phyloP scores from a whole-genome alignment of 129 eudicot genomes.

The Artemisia annua region DNA sequence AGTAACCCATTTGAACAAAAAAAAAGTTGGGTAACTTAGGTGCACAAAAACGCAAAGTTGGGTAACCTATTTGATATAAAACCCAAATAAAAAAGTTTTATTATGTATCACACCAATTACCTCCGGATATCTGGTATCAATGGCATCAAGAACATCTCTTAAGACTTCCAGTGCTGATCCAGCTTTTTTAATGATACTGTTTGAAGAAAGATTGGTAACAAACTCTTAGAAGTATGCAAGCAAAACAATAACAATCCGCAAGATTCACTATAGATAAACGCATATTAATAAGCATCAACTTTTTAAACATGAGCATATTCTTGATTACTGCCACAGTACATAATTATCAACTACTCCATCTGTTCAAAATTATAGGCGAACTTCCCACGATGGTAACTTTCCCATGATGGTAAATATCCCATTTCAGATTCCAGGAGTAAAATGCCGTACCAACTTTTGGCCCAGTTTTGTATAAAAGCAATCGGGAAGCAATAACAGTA shows the following conservation, averaged over 20 bases:
- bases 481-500: no score
- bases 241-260: background rate
- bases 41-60: no score
- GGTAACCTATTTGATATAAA: no score
- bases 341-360: background rate
- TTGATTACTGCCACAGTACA: slow-evolving; percentile 1
- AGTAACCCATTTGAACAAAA: no score
- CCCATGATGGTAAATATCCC: no score
- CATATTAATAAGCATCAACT: slow-evolving; percentile 16
- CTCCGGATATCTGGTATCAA: slow-evolving; percentile 75
- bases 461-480: no score
- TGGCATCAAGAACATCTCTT: slow-evolving; percentile 84
- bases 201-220: slow-evolving; percentile 13
- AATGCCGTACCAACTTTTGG: no score
- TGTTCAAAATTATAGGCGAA: background rate
- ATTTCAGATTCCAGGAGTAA: no score
- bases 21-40: no score
- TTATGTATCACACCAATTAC: slow-evolving; percentile 32
- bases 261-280: background rate
- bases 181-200: slow-evolving; percentile 84
- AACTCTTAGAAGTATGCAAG: slow-evolving; percentile 13
- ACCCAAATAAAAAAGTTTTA: no score
- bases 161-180: slow-evolving; percentile 88
- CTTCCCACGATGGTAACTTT: background rate
- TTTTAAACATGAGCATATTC: background rate